phyloP scores from a whole-genome alignment of 768 basidiomycete genomes.

The Lactarius indigo region DNA sequence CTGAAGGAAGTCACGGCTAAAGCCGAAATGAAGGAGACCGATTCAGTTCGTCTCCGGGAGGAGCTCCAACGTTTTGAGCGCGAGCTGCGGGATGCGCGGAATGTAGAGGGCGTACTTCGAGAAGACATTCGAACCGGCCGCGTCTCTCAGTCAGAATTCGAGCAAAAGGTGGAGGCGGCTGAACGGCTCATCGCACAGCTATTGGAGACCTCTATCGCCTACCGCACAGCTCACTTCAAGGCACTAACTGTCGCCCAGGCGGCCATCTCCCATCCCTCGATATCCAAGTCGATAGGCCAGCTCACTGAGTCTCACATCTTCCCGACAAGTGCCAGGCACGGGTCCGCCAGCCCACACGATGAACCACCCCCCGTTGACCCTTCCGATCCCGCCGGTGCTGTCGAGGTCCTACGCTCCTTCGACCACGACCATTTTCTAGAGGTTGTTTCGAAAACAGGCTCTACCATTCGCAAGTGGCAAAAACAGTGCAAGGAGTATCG shows the following conservation, averaged over 20 bases:
- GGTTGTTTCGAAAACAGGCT: slow-evolving; percentile 73
- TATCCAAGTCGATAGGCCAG: slow-evolving; percentile 48
- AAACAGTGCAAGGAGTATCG: slow-evolving; percentile 96
- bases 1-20: slow-evolving; percentile 60
- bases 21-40: slow-evolving; percentile 61
- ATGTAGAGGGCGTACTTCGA: slow-evolving; percentile 63
- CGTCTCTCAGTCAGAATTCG: slow-evolving; percentile 62
- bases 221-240: slow-evolving; percentile 73
- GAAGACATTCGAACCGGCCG: slow-evolving; percentile 72
- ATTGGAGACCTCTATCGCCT: slow-evolving; percentile 73
- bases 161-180: slow-evolving; percentile 61
- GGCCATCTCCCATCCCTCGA: slow-evolving; percentile 44
- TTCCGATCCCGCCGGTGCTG: slow-evolving; percentile 63
- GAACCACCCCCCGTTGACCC: slow-evolving; percentile 78
- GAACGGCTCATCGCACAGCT: slow-evolving; percentile 76
- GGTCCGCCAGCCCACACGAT: slow-evolving; percentile 46
- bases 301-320: slow-evolving; percentile 33
- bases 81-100: slow-evolving; percentile 64
- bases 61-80: slow-evolving; percentile 69
- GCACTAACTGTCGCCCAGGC: slow-evolving; percentile 60
- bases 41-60: slow-evolving; percentile 65
- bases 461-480: slow-evolving; percentile 93
- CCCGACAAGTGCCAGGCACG: slow-evolving; percentile 44
- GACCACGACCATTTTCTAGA: slow-evolving; percentile 87
- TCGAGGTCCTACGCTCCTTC: slow-evolving; percentile 68